phyloP scores from a whole-genome alignment of 257 asterid species.

The Petrea volubilis region DNA sequence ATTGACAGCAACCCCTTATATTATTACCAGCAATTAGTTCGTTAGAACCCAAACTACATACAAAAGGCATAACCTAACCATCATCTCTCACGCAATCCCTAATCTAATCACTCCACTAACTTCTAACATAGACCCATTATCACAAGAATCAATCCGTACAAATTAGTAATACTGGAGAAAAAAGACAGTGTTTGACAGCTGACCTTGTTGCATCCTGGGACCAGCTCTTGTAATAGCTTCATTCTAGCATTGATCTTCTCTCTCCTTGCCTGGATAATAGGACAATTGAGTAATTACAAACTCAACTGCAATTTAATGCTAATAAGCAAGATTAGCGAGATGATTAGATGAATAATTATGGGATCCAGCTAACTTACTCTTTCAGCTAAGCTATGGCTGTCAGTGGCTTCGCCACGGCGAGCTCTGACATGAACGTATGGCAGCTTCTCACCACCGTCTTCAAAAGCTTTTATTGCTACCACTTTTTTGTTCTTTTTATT shows the following conservation, averaged over 20 bases:
- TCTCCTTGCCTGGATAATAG: constrained; percentile 80
- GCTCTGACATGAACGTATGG: constrained; percentile 93
- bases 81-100: constrained; percentile 13
- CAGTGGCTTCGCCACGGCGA: constrained; percentile 98
- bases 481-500: constrained; percentile 54
- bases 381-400: constrained; percentile 98
- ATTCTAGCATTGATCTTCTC: constrained; percentile 96
- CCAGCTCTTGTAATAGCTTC: constrained; percentile 95
- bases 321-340: constrained; percentile 28
- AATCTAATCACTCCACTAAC: constrained; percentile 7
- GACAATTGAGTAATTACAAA: constrained; percentile 18
- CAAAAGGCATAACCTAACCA: constrained; percentile 16
- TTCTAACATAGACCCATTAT: constrained; percentile 9
- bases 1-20: constrained; percentile 44
- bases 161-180: constrained; percentile 15
- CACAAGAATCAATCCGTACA: constrained; percentile 1
- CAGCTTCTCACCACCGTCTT: constrained; percentile 59
- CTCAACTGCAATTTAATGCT: constrained; percentile 15
- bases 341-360: constrained; percentile 23
- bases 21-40: constrained; percentile 11
- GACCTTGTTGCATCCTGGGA: constrained; percentile 99
- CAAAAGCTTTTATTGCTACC: constrained; percentile 41
- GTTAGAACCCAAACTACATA: constrained; percentile 18
- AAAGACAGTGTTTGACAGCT: constrained; percentile 35
- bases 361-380: constrained; percentile 51